These are phyloP conservation scores for Myxozyma melibiosi DNA, from an alignment of 805 yeast species.

Conservation along the genomic window DNA sequence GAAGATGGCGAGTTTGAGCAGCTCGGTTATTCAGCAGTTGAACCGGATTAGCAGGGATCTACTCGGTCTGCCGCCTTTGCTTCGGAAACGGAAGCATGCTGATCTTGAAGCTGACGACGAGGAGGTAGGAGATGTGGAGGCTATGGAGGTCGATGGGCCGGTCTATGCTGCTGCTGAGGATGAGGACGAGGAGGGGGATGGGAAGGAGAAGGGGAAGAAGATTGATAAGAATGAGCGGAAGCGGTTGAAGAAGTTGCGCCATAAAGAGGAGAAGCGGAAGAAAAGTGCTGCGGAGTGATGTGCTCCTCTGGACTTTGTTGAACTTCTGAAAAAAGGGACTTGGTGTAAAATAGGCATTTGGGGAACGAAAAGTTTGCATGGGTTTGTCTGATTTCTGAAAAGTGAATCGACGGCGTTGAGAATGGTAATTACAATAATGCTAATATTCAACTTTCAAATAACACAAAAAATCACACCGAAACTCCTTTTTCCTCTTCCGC, in stretches of 20 bases:
- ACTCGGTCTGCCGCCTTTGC: constrained; percentile 72
- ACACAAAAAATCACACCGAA: too few relatives aligned
- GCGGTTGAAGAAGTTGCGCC: constrained; percentile 27
- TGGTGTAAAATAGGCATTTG: too few relatives aligned
- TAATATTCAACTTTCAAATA: too few relatives aligned
- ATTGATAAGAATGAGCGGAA: constrained; percentile 31
- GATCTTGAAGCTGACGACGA: constrained; percentile 1
- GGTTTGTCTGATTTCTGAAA: too few relatives aligned
- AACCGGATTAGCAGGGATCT: constrained; percentile 75
- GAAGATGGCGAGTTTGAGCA: constrained; percentile 39
- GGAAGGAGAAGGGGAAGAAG: constrained; percentile 11
- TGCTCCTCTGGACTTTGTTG: neutral
- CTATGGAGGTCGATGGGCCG: neutral
- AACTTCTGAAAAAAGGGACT: neutral
- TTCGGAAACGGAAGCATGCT: constrained; percentile 26
- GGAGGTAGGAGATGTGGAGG: constrained; percentile 1
- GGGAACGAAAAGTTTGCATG: too few relatives aligned
- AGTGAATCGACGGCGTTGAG: too few relatives aligned
- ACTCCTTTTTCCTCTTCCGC: too few relatives aligned
- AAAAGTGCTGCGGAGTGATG: neutral
- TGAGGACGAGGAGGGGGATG: constrained; percentile 24
- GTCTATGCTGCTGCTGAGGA: neutral
- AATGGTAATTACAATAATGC: too few relatives aligned
- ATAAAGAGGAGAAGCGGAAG: constrained; percentile 25
- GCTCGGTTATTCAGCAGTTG: constrained; percentile 60